Evolutionary conservation across 306 rosid genomes (phyloP).

Genomic region (Sophora flavescens): DNA sequence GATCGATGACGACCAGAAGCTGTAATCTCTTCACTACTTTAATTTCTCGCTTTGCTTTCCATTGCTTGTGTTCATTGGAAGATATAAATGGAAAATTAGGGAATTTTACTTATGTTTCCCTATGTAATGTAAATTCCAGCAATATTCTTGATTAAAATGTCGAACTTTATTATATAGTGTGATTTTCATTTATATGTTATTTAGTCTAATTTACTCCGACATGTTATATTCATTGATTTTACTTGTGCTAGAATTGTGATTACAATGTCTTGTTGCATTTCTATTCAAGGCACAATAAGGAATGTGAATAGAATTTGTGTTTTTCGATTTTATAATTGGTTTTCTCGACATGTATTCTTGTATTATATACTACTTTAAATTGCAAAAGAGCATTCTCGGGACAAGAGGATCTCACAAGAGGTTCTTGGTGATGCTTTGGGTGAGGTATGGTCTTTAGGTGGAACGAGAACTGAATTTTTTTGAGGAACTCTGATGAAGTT

Average conservation of each 20-base stretch:
- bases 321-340: not conserved
- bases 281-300: not conserved
- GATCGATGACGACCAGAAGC: constrained; percentile 48
- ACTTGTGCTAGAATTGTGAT: not conserved
- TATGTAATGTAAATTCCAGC: not conserved
- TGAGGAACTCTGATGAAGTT: not conserved
- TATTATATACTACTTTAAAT: not conserved
- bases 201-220: not conserved
- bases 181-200: not conserved
- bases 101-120: not conserved
- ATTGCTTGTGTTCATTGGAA: not conserved
- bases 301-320: constrained; percentile 1
- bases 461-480: not conserved
- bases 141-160: not conserved
- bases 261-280: not conserved
- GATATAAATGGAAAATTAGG: not conserved
- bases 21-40: constrained; percentile 35
- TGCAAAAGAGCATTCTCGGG: constrained; percentile 54
- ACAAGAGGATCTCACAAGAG: constrained; percentile 54
- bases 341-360: not conserved
- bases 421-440: constrained; percentile 55
- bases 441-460: constrained; percentile 38
- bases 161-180: not conserved
- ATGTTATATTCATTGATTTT: not conserved
- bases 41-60: not conserved